Base-by-base conservation (phyloP, 148 eudicot species). In the Fallopia convolvulus region DNA sequence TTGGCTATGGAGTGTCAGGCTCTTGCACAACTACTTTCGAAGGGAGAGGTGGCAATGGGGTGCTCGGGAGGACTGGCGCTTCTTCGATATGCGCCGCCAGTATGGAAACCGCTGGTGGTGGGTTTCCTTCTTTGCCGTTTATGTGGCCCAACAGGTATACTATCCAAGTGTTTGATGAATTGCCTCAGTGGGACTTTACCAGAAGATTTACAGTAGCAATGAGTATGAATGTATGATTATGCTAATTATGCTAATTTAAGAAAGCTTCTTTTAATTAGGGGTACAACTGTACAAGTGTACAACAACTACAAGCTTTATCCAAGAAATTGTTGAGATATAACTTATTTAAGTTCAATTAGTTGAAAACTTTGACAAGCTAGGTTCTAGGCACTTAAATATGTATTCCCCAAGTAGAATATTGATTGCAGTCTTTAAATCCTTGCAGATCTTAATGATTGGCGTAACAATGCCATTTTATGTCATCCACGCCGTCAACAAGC, bases 11-110 rank as follows among this genome's bases (percentile, higher is more conserved):
- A 82, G 88, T 79, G 26, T 88, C 33, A 88, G 99, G 84, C 88
- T 94, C 53, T 81, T 84, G 0, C 99, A 94, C 81, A 92, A 87
- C 83, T 94, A 94, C 83, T 94, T 92, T 75, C 93, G 99, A 58
- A 89, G 97, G 0, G 99, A 94, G 79, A 85, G 77, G 40, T 94
- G 99, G 99, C 93, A 94, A 44, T 89, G 88, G 91, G 99, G 99
- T 41, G 91, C 91, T n/a, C 86, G 89, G 66, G 97, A 94, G 74
- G 99, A 94, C 75, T 94, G 99, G 99, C 88, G 99, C 47, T 94
- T 92, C 74, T 81, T 84, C 23, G 90, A 90, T 78, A 87, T 94
- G 97, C 75, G 86, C 13, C 76, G 1, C 9, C 90, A 89, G 77
- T 90, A 92, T 39, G 96, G 99, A 30, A 76, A 81, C 7, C 78